phyloP scores from a whole-genome alignment of 2,329 filamentous ascomycete species.

The Aspergillus melleus region DNA sequence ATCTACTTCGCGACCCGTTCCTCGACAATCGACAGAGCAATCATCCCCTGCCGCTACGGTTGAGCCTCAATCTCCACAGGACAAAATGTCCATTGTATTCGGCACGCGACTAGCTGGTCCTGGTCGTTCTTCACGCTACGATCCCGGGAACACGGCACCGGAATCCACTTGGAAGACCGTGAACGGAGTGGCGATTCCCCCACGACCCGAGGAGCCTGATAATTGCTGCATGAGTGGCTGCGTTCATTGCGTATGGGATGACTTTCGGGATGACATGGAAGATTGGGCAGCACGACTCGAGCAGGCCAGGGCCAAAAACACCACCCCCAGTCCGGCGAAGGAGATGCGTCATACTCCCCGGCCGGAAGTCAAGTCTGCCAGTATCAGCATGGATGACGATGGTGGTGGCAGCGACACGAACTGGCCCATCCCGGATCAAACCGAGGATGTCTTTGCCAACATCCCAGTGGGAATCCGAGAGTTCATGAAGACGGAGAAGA shows the following conservation, averaged over 20 bases:
- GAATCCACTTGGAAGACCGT: constrained; percentile 60
- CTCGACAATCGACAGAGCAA: constrained; percentile 17
- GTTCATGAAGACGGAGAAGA: constrained; percentile 98
- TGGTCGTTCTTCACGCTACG: constrained; percentile 59
- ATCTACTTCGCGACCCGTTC: constrained; percentile 16
- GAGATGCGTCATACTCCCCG: constrained; percentile 35
- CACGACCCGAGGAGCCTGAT: constrained; percentile 83
- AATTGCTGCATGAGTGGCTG: constrained; percentile 99
- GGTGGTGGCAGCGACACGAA: constrained; percentile 72
- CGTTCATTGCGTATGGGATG: constrained; percentile 96
- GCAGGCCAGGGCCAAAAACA: constrained; percentile 55
- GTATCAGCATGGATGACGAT: constrained; percentile 73
- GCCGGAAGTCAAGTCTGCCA: constrained; percentile 50
- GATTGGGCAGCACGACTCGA: constrained; percentile 71
- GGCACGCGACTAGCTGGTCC: constrained; percentile 76
- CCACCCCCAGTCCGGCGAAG: constrained; percentile 24
- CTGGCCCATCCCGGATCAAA: constrained; percentile 53
- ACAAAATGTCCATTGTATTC: constrained; percentile 71
- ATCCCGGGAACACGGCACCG: constrained; percentile 56
- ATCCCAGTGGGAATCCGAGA: constrained; percentile 91
- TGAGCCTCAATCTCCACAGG: constrained; percentile 34
- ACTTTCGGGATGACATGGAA: constrained; percentile 87
- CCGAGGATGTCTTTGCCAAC: constrained; percentile 69
- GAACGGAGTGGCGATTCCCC: constrained; percentile 80
- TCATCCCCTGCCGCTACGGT: constrained; percentile 16